Conservation (phyloP, 352 stramenopile species). For the Elongisporangium undulatum region DNA sequence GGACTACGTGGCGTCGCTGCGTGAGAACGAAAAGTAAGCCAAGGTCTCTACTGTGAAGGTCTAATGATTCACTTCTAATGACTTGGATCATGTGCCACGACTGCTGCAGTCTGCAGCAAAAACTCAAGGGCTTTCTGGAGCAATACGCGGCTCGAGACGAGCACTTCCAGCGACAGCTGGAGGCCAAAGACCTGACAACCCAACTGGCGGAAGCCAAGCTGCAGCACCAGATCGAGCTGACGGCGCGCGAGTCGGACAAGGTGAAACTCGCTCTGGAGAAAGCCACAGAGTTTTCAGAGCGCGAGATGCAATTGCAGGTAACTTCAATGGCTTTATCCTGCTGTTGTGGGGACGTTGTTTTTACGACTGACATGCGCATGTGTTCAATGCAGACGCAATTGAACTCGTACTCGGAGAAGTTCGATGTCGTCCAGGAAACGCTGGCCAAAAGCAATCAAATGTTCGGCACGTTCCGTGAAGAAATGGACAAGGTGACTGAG, state of each 20-base stretch:
- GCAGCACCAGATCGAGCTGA: constrained; percentile 74
- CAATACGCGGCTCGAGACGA: constrained; percentile 79
- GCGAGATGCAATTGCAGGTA: constrained; percentile 70
- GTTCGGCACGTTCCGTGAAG: constrained; percentile 78
- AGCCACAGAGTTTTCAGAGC: constrained; percentile 74
- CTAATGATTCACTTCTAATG: constrained; percentile 1
- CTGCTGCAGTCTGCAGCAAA: constrained; percentile 68
- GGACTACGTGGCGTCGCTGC: constrained; percentile 78
- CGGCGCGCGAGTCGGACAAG: constrained; percentile 57
- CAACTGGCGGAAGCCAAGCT: constrained; percentile 82
- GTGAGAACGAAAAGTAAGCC: constrained; percentile 78
- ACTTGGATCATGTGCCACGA: not conserved
- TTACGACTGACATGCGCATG: not conserved
- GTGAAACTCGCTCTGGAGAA: constrained; percentile 79
- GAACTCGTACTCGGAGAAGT: constrained; percentile 83
- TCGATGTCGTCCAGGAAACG: constrained; percentile 81
- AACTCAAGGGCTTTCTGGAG: constrained; percentile 79
- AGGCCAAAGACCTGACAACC: constrained; percentile 78
- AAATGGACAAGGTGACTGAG: constrained; percentile 69
- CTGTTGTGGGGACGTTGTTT: not conserved
- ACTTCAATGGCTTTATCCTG: not conserved
- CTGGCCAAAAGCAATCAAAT: constrained; percentile 85
- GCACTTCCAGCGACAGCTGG: constrained; percentile 77
- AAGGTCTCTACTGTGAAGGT: not conserved
- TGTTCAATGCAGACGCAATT: constrained; percentile 37